A percentile compares a stretch with the other conserved stretches of the same genome.
Evolutionary conservation across 2,329 filamentous ascomycete species (phyloP).

Genomic region (Chaetothyriales sp.): DNA sequence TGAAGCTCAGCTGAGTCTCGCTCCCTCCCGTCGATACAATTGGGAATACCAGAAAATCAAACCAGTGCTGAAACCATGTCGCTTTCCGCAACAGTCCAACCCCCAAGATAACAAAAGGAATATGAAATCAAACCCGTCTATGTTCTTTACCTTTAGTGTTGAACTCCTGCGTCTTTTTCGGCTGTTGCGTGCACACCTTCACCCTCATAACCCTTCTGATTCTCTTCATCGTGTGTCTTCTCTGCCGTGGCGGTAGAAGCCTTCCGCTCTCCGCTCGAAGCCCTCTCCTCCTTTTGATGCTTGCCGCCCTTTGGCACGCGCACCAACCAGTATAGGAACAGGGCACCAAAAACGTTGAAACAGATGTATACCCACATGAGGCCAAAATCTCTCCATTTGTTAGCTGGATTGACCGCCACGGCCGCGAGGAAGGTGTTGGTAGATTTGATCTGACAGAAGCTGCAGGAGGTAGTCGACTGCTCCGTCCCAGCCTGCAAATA

Average conservation of each 20-base stretch:
- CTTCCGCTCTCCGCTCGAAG: background rate
- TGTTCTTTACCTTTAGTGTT: background rate
- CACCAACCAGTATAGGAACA: constrained; percentile 50
- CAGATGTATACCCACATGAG: constrained; percentile 53
- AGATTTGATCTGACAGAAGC: constrained; percentile 34
- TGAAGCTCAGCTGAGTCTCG: too few relatives aligned
- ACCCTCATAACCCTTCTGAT: background rate
- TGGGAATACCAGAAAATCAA: too few relatives aligned
- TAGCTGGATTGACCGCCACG: constrained; percentile 30
- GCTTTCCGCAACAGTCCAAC: background rate
- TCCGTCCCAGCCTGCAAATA: constrained; percentile 39
- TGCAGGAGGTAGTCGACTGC: constrained; percentile 32
- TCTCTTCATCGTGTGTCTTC: background rate
- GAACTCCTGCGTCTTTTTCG: background rate
- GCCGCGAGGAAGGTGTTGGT: constrained; percentile 37
- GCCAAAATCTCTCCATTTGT: constrained; percentile 57
- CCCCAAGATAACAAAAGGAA: background rate
- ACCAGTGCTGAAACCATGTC: too few relatives aligned
- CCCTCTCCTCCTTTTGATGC: constrained; percentile 5
- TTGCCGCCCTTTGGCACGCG: constrained; percentile 35
- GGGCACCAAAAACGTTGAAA: constrained; percentile 49
- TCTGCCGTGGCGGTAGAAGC: constrained; percentile 1
- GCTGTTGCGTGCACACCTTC: background rate
- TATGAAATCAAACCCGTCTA: background rate
- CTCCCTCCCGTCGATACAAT: too few relatives aligned